Evolutionary conservation across 2,329 filamentous ascomycete species (phyloP), one percentile per base, ranked within the genome.

Genomic region (Microdochium trichocladiopsis): DNA sequence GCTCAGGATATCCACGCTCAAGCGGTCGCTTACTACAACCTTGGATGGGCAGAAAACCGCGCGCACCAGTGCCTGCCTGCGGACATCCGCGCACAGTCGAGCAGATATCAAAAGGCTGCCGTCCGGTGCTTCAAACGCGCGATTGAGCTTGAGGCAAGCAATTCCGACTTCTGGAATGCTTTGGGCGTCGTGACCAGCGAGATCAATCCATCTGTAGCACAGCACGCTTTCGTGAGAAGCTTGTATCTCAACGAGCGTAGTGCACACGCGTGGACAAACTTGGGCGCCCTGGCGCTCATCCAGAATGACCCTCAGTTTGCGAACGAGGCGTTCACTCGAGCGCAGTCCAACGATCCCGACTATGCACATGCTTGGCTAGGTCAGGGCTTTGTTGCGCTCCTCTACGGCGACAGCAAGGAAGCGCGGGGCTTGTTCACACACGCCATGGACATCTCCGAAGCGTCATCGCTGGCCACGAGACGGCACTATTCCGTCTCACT

Each of bases 151-250:
- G 95, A 99, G 68, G 88, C 92, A 6, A 89, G 91, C 50, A 99
- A 97, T 64, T 76, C 90, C 0, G 93, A 97, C 59, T 97, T 97
- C 67, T 99, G 94, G 94, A 97, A 97, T 64, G 87, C 94, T 0
- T 78, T 99, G 2, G 94, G 93, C 49, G 90, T 97, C 3, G 90
- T 89, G 24, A 96, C 94, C 2, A 92, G 90, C 56, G 83, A 83
- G 47, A 78, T 96, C 58, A 96, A 89, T 63, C 87, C 92, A 0
- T 84, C 87, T 52, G 89, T 99, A 2, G 85, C 94, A 0, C 94
- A 99, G 67, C 95, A 99, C 67, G 84, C 94, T 0, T 93, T 99
- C 61, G 87, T 96, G 12, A 80, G 95, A 59, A 96, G 92, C 59
- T 69, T 99, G n/a, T 88, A 95, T 67, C 75, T 99, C 16, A 95